Base-by-base conservation (phyloP, 2,329 filamentous ascomycete species). In the Aureobasidium melanogenum region DNA sequence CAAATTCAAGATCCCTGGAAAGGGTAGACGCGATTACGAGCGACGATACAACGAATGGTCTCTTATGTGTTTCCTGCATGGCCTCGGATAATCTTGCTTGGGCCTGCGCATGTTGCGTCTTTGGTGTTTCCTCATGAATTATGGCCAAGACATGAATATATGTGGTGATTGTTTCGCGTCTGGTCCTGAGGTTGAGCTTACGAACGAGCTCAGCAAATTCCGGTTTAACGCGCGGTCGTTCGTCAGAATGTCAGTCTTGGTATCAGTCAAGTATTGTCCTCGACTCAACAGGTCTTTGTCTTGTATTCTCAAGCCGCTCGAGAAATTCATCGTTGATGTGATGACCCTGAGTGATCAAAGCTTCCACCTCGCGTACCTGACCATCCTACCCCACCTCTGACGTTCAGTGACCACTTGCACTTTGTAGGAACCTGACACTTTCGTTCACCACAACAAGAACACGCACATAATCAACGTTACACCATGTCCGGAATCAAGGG, bases 401-500 rank as follows among this genome's bases (percentile, higher is more conserved):
- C 44, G 43, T 44, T 26, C 41, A 24, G 19, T 10, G 12, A 44
- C 19, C 22, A 22, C 41, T 44, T 26, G 10, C 22, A 22, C 41
- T 44, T 26, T 6, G 22, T 30, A 30, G 24, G 30, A 30, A n/a
- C 44, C 14, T 28, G 24, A 44, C 44, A 47, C 44, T 47, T 36
- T 36, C 17, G 44, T 10, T 3, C 32, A 36, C 15, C 24, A 24
- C 39, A 54, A 41, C 51, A 39, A n/a, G n/a, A n/a, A 28, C 36
- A 39, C 28, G 19, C 48, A 22, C 22, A 52, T 19, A 34, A 34
- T 6, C 34, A 48, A 22, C 22, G 9, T 5, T 15, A 46, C 54
- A 69, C 62, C 56, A 81, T 84, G 81, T 71, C 80, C 62, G 75
- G 79, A 50, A 73, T 85, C 67, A 88, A 88, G 78, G 85, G 85